phyloP scores from a whole-genome alignment of 352 stramenopile species.

The Phytophthora lateralis region DNA sequence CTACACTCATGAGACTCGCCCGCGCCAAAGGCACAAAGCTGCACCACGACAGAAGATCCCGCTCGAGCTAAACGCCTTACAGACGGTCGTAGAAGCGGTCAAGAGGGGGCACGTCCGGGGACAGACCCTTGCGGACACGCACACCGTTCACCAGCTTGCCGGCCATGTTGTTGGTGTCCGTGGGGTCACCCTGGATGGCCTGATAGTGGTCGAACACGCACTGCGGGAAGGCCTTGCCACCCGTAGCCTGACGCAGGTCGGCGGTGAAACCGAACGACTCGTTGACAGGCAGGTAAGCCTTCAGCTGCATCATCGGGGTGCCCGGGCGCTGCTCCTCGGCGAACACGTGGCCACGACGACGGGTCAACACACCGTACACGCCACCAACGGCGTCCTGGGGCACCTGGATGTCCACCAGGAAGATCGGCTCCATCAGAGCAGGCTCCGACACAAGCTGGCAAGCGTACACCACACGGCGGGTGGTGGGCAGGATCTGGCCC shows the following conservation, averaged over 20 bases:
- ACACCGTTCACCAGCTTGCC: conserved; percentile 95
- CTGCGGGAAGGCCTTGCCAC: conserved; percentile 99
- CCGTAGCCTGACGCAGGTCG: conserved; percentile 97
- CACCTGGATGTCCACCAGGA: conserved; percentile 98
- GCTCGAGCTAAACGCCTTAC: conserved; percentile 80
- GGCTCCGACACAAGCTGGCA: conserved; percentile 95
- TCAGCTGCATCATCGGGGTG: conserved; percentile 98
- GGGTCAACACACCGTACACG: conserved; percentile 99
- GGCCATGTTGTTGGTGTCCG: conserved; percentile 92
- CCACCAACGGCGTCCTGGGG: conserved; percentile 98
- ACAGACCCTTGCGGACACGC: conserved; percentile 98
- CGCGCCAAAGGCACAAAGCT: conserved; percentile 24
- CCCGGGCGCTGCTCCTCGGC: conserved; percentile 97
- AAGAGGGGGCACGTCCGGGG: conserved; percentile 96
- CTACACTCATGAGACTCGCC: conserved; percentile 31
- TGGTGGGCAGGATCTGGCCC: conserved; percentile 99
- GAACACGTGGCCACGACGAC: conserved; percentile 99
- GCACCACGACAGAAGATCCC: conserved; percentile 36
- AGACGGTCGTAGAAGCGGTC: conserved; percentile 99
- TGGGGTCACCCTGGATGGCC: conserved; percentile 93
- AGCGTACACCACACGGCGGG: conserved; percentile 98
- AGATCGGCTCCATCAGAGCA: conserved; percentile 98
- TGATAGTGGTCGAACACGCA: conserved; percentile 99
- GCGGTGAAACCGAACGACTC: conserved; percentile 99
- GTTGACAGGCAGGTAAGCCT: conserved; percentile 99